Conservation (phyloP, 106 monocot species). For the Hemerocallis citrina region DNA sequence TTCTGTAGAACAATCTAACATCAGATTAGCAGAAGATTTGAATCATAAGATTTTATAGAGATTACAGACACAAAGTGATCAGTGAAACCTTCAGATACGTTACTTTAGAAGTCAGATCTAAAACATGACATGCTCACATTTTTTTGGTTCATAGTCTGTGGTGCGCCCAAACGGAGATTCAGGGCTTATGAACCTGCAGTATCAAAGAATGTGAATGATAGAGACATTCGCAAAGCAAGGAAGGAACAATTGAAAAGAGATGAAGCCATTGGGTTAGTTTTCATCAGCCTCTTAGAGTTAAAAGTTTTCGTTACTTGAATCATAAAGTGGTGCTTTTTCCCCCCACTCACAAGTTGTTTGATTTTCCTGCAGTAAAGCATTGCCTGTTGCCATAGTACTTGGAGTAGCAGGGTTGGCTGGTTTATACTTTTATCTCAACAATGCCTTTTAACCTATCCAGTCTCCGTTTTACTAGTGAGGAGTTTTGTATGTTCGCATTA, state of each 20-base stretch:
- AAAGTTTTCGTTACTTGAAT: no score
- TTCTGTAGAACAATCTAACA: no score
- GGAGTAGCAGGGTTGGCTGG: slow-evolving; percentile 61
- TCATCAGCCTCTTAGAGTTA: background rate
- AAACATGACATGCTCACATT: no score
- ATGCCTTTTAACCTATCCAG: slow-evolving; percentile 46
- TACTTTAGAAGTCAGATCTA: no score
- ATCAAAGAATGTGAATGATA: slow-evolving; percentile 32
- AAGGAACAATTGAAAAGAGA: slow-evolving; percentile 50
- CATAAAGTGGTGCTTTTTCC: no score
- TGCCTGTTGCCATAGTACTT: slow-evolving; percentile 55
- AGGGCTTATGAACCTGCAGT: slow-evolving; percentile 51
- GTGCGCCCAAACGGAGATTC: slow-evolving; percentile 65
- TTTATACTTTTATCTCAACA: slow-evolving; percentile 87
- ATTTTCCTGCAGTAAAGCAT: slow-evolving; percentile 42
- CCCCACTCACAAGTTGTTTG: background rate
- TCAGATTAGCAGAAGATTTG: no score
- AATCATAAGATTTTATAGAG: no score
- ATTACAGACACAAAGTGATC: no score
- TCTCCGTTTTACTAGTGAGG: no score
- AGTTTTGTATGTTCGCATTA: no score
- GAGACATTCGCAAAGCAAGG: slow-evolving; percentile 46
- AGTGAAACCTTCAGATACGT: no score
- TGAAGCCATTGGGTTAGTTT: slow-evolving; percentile 47
- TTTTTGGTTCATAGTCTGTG: slow-evolving; percentile 30